Evolutionary conservation across 2,329 filamentous ascomycete species (phyloP), one percentile per base, ranked within the genome.

Genomic region (Stromatinia cepivora): DNA sequence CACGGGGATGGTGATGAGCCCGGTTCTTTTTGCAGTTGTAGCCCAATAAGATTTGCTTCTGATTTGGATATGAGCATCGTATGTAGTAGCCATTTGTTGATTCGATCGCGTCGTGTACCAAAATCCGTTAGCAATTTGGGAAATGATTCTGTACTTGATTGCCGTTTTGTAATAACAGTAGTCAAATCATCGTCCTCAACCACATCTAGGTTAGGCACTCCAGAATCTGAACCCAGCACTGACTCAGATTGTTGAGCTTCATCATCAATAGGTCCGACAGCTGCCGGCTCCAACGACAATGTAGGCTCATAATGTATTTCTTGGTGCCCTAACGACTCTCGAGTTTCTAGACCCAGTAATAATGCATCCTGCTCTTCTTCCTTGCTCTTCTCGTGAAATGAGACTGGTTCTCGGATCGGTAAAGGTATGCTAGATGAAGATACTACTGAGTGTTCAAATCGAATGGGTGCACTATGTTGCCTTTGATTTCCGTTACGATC

Each of bases 81-180:
- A 28, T 71, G 69, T 42, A 71, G 34, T 17, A 76, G 39, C 74
- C 75, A 76, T 58, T 73, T 73, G 52, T 73, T 73, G 42, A 76
- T 71, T 31, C 74, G 71, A 28, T 72, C 71, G 42, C 75, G 71
- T 39, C 52, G 67, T 10, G 75, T 71, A 13, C 58, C 67, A 56
- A 75, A 76, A n/a, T 73, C 64, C 13, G 69, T 72, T 25, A 73
- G 45, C 2, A 75, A 46, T 17, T 70, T 39, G 17, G 67, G 58
- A 70, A 73, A 72, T 1, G 71, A 58, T 42, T 73, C 69, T 48
- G 69, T 63, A 34, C 69, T 68, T 22, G 61, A 22, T 64, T 70
- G 58, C n/a, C 22, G 45, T 25, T 50, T 31, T 15, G 46, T 17
- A 10, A 3, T 1, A 25, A 20, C 4, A 22, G 42, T 69, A 66